Percentiles rank a stretch among this genome's conserved stretches.
These are phyloP conservation scores for Excoecaria cochinchinensis DNA, from an alignment of 345 rosid genomes.

Conservation along the genomic window DNA sequence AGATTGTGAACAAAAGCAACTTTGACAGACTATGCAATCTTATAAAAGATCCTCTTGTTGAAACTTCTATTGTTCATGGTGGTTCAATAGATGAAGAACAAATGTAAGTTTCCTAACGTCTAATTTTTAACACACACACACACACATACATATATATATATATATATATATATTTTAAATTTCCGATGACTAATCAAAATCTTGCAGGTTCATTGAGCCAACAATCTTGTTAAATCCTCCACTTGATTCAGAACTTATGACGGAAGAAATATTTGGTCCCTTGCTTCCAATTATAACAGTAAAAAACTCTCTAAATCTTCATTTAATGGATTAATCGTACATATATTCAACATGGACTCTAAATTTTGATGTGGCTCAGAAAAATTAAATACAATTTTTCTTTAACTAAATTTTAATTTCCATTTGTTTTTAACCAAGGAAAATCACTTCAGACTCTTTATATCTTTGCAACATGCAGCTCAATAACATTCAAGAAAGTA, in stretches of 20 bases:
- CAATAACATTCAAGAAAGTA: conserved; percentile 53
- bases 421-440: neutral
- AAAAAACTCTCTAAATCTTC: neutral
- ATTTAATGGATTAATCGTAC: neutral
- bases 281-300: conserved; percentile 69
- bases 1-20: conserved; percentile 48
- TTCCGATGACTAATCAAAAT: neutral
- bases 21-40: conserved; percentile 54
- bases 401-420: neutral
- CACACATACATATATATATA: no score
- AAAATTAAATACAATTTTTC: no score
- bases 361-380: no score
- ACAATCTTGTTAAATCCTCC: conserved; percentile 66
- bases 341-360: neutral
- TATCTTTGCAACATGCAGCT: conserved; percentile 30
- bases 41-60: conserved; percentile 57
- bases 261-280: conserved; percentile 64
- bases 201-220: conserved; percentile 58
- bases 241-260: conserved; percentile 61
- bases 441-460: neutral
- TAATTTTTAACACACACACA: neutral
- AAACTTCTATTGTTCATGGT: conserved; percentile 59
- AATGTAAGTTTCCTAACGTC: conserved; percentile 34
- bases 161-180: neutral
- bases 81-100: conserved; percentile 66